Evolutionary conservation across 1,284 basidiomycete species (phyloP).

Genomic region (Ustilago trichophora): DNA sequence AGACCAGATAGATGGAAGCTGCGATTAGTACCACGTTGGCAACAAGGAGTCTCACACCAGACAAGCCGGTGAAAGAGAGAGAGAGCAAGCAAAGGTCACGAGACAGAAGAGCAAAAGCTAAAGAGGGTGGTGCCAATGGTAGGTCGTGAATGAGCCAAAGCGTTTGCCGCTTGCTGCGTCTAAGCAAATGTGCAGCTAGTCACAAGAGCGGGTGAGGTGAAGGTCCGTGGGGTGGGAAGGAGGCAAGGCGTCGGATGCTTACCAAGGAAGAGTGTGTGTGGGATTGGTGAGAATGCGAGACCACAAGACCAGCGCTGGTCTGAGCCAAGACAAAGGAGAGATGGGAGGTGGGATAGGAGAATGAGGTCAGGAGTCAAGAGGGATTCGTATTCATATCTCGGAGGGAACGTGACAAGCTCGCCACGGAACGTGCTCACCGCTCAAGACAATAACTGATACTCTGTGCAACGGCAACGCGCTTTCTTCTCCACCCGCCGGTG

Average conservation of each 20-base stretch:
- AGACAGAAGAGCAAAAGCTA: constrained; percentile 3
- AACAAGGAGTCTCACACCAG: constrained; percentile 5
- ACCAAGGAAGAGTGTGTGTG: constrained; percentile 5
- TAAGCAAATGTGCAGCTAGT: background rate
- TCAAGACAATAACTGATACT: too few relatives aligned
- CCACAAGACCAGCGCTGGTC: constrained; percentile 15
- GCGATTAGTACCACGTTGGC: constrained; percentile 36
- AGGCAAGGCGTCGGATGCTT: constrained; percentile 16
- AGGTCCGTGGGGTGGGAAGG: background rate
- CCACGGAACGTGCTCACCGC: constrained; percentile 32
- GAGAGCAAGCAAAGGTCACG: background rate
- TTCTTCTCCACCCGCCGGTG: constrained; percentile 6
- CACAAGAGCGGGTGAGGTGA: background rate
- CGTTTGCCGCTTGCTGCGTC: too few relatives aligned
- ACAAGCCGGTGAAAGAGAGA: constrained; percentile 6
- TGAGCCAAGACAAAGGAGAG: background rate
- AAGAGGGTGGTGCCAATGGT: background rate
- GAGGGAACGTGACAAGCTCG: constrained; percentile 32
- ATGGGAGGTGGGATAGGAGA: background rate
- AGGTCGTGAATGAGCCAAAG: background rate
- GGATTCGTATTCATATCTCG: constrained; percentile 1
- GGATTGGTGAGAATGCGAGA: constrained; percentile 1
- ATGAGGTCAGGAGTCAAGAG: background rate
- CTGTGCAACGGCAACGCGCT: too few relatives aligned
- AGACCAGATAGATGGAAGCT: constrained; percentile 27